Base-by-base conservation (phyloP, 768 basidiomycete genomes). In the Podaxis mareebaensis region DNA sequence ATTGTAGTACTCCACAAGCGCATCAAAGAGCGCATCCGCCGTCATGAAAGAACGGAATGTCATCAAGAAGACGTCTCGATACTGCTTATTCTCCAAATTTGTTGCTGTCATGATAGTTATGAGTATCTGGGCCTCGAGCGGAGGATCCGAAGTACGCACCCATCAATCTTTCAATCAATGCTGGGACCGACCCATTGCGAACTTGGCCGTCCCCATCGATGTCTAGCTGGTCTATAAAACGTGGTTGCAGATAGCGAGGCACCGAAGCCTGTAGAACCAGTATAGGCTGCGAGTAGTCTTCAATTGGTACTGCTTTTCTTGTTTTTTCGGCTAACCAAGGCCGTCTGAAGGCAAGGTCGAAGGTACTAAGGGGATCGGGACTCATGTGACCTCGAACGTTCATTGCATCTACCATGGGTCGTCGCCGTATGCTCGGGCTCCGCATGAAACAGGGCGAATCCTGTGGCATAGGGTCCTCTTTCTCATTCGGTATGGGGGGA, bases 11-110 rank as follows among this genome's bases (percentile, higher is more conserved):
- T 85, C 81, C 17, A 87, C 75, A 33, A 96, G 83, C 55, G 86
- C 75, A 33, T 91, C 87, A 66, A 94, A 87, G 2, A 96, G 74
- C 46, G 81, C 77, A 46, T 86, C 82, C 2, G 91, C 83, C 5
- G 85, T 85, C 26, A 86, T 88, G 71, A 96, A 94, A 0, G 92
- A 90, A 58, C 87, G 82, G 76, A 92, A 93, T 15, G 93, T 95
- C 74, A 85, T 87, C 51, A 96, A 79, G 77, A 96, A 96, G n/a
- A 85, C 81, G 36, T 81, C 78, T 28, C 81, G 78, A 71, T 81
- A 90, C 11, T 71, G 61, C 24, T 67, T 71, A 49, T 66, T 64
- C 53, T 71, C 71, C 20, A 67, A 60, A 61, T 46, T 48, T 66
- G 59, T 65, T 73, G 66, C 73, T 73, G 60, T 39, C 36, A 68